phyloP scores from a whole-genome alignment of 768 basidiomycete genomes.

The Baorangia bicolor region DNA sequence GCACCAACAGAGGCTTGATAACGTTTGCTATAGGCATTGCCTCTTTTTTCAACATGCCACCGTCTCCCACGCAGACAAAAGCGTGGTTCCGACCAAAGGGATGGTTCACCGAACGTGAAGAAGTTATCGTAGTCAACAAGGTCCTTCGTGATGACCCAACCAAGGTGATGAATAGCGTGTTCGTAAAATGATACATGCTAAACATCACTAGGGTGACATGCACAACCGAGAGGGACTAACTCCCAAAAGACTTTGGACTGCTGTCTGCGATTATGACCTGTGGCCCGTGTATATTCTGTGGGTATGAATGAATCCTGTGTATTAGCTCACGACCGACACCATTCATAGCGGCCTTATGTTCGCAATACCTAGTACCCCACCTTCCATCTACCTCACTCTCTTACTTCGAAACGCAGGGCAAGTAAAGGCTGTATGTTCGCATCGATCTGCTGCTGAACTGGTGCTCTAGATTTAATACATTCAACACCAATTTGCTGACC shows the following conservation, averaged over 20 bases:
- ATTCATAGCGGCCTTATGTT: constrained; percentile 48
- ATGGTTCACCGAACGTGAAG: constrained; percentile 64
- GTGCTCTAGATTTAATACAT: constrained; percentile 50
- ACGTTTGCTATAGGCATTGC: constrained; percentile 53
- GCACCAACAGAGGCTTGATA: constrained; percentile 25
- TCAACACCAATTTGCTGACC: constrained; percentile 57
- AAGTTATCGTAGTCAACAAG: constrained; percentile 57
- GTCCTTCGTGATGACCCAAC: constrained; percentile 65
- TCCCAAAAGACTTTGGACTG: constrained; percentile 48
- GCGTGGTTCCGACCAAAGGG: constrained; percentile 57
- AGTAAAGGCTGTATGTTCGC: neutral
- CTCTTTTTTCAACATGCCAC: constrained; percentile 59
- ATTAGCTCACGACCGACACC: neutral
- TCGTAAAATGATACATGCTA: neutral
- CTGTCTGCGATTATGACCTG: constrained; percentile 59
- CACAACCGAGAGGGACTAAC: constrained; percentile 66
- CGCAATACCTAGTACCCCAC: constrained; percentile 48
- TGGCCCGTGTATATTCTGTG: constrained; percentile 64
- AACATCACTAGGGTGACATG: constrained; percentile 44
- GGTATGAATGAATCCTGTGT: neutral
- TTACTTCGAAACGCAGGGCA: constrained; percentile 55
- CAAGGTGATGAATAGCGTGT: constrained; percentile 35
- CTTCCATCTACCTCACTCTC: constrained; percentile 57
- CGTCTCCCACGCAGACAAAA: constrained; percentile 59
- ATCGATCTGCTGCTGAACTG: neutral